Evolutionary conservation across 306 rosid genomes (phyloP).

Genomic region (Luffa acutangula): DNA sequence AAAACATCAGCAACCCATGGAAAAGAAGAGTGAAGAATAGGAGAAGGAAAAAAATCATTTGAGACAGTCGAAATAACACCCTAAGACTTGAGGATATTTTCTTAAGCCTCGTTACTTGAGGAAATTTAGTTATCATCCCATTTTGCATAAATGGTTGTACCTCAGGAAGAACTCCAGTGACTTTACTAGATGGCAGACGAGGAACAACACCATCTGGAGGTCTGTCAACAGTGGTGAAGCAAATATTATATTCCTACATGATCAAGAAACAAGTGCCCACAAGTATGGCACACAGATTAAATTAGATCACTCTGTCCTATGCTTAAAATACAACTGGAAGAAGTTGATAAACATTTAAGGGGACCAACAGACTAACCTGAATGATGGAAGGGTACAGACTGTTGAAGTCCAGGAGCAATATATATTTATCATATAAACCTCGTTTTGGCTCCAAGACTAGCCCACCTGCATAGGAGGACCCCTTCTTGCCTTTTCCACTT

Average conservation of each 20-base stretch:
- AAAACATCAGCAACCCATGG: neutral
- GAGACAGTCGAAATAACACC: neutral
- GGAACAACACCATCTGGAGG: conserved; percentile 52
- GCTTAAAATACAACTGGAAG: neutral
- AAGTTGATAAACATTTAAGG: neutral
- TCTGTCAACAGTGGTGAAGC: conserved; percentile 94
- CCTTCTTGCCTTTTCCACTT: conserved; percentile 66
- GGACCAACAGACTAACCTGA: conserved; percentile 44
- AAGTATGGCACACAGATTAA: conserved; percentile 10
- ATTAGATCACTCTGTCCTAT: neutral
- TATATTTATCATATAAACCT: conserved; percentile 91
- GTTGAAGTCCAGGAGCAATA: conserved; percentile 88
- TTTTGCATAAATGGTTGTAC: conserved; percentile 27
- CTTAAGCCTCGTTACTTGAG: neutral
- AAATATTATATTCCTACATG: conserved; percentile 84
- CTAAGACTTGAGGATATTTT: conserved; percentile 4
- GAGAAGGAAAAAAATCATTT: neutral
- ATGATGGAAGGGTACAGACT: conserved; percentile 98
- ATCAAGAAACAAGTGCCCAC: conserved; percentile 4
- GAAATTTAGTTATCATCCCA: neutral
- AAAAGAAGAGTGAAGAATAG: neutral
- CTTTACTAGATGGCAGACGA: conserved; percentile 58
- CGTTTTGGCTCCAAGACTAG: conserved; percentile 93
- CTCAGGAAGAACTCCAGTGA: conserved; percentile 87
- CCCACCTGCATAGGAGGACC: conserved; percentile 87